A percentile compares a stretch with the other conserved stretches of the same genome.
These are phyloP conservation scores for Citrus medica DNA, from an alignment of 345 rosid genomes.

Conservation along the genomic window DNA sequence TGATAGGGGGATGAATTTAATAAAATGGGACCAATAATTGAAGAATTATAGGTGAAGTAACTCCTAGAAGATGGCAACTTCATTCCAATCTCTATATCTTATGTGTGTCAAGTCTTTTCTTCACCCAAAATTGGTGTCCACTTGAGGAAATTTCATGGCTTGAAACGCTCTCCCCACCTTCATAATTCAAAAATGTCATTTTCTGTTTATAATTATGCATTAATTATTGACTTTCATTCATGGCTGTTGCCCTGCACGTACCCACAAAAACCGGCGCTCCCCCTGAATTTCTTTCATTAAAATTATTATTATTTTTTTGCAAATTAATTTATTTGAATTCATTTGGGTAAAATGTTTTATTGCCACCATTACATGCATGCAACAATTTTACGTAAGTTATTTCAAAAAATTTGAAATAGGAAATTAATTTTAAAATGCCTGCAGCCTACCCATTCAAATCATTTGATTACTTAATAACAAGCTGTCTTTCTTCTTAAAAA, in stretches of 20 bases:
- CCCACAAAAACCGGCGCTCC: not conserved
- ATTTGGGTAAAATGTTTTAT: too few relatives aligned
- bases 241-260: not conserved
- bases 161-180: not conserved
- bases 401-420: too few relatives aligned
- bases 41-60: conserved; percentile 18
- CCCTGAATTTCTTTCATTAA: not conserved
- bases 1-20: not conserved
- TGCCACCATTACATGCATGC: too few relatives aligned
- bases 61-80: conserved; percentile 2
- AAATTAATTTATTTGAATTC: too few relatives aligned
- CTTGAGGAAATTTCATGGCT: conserved; percentile 1
- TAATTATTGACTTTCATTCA: too few relatives aligned
- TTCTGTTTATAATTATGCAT: not conserved
- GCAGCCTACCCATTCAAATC: too few relatives aligned
- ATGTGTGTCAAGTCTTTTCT: conserved; percentile 10
- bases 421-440: too few relatives aligned
- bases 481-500: not conserved
- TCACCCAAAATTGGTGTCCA: not conserved
- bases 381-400: too few relatives aligned
- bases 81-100: not conserved
- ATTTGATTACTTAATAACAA: too few relatives aligned
- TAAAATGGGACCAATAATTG: conserved; percentile 19
- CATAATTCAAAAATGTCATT: conserved; percentile 5
- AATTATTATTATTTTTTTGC: too few relatives aligned